These are phyloP conservation scores for Lasiosphaeriaceae sp. DNA, from an alignment of 495 filamentous ascomycete genomes.

Conservation along the genomic window DNA sequence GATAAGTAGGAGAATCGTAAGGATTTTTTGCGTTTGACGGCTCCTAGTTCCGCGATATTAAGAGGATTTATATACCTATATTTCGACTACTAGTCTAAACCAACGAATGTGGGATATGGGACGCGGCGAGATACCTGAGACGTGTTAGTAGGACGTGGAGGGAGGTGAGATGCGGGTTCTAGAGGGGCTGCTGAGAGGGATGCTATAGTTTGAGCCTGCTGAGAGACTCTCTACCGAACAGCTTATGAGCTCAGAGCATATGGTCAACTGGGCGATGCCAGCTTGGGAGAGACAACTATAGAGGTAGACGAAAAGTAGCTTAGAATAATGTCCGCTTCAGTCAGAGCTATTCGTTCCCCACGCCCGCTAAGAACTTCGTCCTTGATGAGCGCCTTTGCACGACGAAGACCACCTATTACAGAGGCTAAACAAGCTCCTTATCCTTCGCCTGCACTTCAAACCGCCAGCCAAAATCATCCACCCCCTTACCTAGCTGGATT, in stretches of 20 bases:
- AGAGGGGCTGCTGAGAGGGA: constrained; percentile 31
- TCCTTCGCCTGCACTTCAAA: not conserved
- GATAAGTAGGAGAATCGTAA: no score
- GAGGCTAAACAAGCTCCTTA: not conserved
- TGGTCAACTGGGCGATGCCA: constrained; percentile 16
- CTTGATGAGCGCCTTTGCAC: no score
- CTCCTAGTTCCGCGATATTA: not conserved
- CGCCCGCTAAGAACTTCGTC: no score
- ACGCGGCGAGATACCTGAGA: constrained; percentile 25
- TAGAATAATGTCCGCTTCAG: no score
- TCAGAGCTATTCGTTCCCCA: no score
- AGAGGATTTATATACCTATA: no score
- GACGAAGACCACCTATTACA: not conserved
- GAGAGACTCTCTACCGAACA: constrained; percentile 31
- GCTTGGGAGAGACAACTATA: constrained; percentile 10
- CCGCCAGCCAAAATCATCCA: not conserved
- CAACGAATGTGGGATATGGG: constrained; percentile 32
- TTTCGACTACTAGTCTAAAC: constrained; percentile 4
- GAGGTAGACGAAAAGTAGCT: not conserved
- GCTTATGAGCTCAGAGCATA: constrained; percentile 16
- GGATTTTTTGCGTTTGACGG: not conserved
- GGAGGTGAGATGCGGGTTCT: constrained; percentile 24
- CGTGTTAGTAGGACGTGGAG: constrained; percentile 26
- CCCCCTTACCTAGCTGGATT: not conserved
- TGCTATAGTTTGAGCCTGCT: constrained; percentile 35